These are phyloP conservation scores for Acarospora socialis DNA, from an alignment of 2,329 filamentous ascomycete genomes.

Conservation along the genomic window DNA sequence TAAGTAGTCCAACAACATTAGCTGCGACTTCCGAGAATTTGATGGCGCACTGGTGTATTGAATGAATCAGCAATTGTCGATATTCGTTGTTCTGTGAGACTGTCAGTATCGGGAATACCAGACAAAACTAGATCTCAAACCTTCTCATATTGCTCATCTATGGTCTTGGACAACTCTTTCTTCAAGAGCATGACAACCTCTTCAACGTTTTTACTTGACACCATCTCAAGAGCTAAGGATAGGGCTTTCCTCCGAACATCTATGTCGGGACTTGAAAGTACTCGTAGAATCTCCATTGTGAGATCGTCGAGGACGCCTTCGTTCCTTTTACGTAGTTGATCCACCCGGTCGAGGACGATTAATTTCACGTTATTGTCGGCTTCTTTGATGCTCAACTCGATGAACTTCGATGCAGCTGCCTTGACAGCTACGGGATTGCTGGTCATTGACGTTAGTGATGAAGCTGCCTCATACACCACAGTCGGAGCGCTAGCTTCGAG, in stretches of 20 bases:
- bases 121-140: slow-evolving; percentile 18
- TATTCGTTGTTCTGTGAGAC: slow-evolving; percentile 65
- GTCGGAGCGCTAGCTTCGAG: slow-evolving; percentile 87
- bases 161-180: slow-evolving; percentile 94
- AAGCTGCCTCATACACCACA: slow-evolving; percentile 94
- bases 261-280: slow-evolving; percentile 87
- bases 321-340: slow-evolving; percentile 73
- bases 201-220: slow-evolving; percentile 96
- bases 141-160: slow-evolving; percentile 98
- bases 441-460: slow-evolving; percentile 82
- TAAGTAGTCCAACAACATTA: slow-evolving; percentile 88
- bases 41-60: slow-evolving; percentile 96
- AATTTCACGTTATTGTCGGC: slow-evolving; percentile 99
- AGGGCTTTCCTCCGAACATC: slow-evolving; percentile 90
- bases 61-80: slow-evolving; percentile 85
- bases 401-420: slow-evolving; percentile 88
- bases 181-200: slow-evolving; percentile 92
- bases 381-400: slow-evolving; percentile 93
- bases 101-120: slow-evolving; percentile 17
- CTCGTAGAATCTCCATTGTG: slow-evolving; percentile 91
- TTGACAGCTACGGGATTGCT: slow-evolving; percentile 96
- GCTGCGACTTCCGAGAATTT: slow-evolving; percentile 97
- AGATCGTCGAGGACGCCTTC: slow-evolving; percentile 85
- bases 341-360: slow-evolving; percentile 88
- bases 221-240: slow-evolving; percentile 86